A percentile compares a stretch with the other conserved stretches of the same genome.
Evolutionary conservation across 306 rosid genomes (phyloP).

Genomic region (Pterocarpus macrocarpus): DNA sequence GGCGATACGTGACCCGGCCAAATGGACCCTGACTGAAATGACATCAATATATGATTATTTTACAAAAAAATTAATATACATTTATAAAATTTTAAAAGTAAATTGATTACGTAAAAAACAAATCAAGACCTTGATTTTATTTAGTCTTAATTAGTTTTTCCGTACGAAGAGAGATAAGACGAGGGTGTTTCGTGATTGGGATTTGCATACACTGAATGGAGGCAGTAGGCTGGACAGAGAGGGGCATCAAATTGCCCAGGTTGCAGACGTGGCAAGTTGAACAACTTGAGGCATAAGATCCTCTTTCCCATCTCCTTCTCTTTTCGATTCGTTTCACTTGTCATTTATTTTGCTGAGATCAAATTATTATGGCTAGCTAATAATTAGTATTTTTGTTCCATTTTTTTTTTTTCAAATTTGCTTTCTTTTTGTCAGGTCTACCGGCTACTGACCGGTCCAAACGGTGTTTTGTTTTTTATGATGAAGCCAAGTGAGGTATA

Average conservation of each 20-base stretch:
- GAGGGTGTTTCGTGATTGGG: background rate
- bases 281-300: background rate
- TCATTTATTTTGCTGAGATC: background rate
- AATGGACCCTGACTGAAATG: background rate
- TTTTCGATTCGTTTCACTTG: background rate
- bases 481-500: background rate
- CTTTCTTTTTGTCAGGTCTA: background rate
- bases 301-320: background rate
- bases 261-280: background rate
- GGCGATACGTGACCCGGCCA: background rate
- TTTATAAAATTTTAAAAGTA: background rate
- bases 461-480: background rate
- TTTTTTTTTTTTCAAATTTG: background rate
- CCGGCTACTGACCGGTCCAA: background rate
- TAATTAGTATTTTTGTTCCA: background rate
- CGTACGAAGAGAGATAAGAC: background rate
- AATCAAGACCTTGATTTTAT: background rate
- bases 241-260: background rate
- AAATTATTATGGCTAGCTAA: background rate
- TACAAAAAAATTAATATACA: no score
- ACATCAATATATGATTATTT: background rate
- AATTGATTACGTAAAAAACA: background rate
- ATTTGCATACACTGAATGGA: background rate
- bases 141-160: background rate
- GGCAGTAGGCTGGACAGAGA: background rate